These are phyloP conservation scores for Stagonosporopsis chrysanthemi DNA, from an alignment of 2,329 filamentous ascomycete genomes.

Conservation along the genomic window DNA sequence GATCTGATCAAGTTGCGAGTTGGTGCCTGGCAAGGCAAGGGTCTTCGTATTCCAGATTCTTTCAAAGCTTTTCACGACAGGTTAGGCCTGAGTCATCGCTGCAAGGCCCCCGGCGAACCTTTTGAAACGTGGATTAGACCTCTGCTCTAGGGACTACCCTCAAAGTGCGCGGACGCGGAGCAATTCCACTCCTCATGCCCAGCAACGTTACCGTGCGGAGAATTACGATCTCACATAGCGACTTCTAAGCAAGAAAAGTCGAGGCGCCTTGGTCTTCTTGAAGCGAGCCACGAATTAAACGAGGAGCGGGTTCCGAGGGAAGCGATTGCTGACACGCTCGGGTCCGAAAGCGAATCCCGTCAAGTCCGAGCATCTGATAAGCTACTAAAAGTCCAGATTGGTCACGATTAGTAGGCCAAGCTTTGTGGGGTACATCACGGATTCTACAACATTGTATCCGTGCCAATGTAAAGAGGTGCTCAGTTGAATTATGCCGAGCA, in stretches of 20 bases:
- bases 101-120: constrained; percentile 1
- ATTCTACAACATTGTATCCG: too few relatives aligned
- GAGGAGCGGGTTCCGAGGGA: constrained; percentile 1
- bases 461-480: not conserved
- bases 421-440: constrained; percentile 9
- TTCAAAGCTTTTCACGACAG: not conserved
- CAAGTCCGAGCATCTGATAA: constrained; percentile 9
- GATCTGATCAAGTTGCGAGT: constrained; percentile 9
- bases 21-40: not conserved
- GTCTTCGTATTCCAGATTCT: constrained; percentile 4
- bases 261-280: not conserved
- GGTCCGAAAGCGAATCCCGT: not conserved
- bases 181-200: not conserved
- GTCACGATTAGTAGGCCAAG: constrained; percentile 1
- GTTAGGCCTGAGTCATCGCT: constrained; percentile 9
- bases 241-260: not conserved
- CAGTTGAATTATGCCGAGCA: not conserved
- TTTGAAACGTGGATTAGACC: not conserved
- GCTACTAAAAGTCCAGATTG: not conserved
- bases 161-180: constrained; percentile 1
- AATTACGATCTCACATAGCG: not conserved
- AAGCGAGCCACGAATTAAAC: not conserved
- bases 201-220: not conserved
- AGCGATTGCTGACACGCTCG: constrained; percentile 1
- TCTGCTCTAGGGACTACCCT: not conserved